Percentiles rank a stretch among this genome's conserved stretches.
Evolutionary conservation across 2,329 filamentous ascomycete species (phyloP).

Genomic region (Tolypocladium inflatum): DNA sequence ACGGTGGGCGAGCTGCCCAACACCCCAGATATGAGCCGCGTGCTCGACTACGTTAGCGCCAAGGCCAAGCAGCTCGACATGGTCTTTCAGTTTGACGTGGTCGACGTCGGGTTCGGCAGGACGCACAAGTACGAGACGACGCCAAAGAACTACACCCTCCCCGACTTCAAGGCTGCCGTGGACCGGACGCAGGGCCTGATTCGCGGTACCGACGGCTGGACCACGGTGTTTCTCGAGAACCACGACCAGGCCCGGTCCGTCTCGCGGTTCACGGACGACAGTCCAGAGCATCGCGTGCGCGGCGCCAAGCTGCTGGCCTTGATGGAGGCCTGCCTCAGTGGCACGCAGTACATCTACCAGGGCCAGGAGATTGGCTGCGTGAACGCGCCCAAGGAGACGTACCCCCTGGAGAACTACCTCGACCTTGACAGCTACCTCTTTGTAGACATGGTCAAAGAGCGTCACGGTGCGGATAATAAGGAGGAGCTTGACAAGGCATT

Average conservation of each 20-base stretch:
- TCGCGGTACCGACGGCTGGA: constrained; percentile 48
- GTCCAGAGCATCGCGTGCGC: constrained; percentile 33
- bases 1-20: constrained; percentile 61
- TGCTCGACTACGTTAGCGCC: constrained; percentile 50
- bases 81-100: constrained; percentile 60
- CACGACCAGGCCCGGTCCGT: constrained; percentile 54
- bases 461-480: constrained; percentile 15
- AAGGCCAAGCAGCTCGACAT: constrained; percentile 53
- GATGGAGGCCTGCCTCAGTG: constrained; percentile 40
- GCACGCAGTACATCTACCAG: constrained; percentile 58
- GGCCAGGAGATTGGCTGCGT: constrained; percentile 58
- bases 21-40: constrained; percentile 47
- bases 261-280: constrained; percentile 42
- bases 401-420: constrained; percentile 46
- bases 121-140: constrained; percentile 43
- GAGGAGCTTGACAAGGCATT: constrained; percentile 25
- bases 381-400: constrained; percentile 48
- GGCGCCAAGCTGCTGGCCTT: constrained; percentile 52
- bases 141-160: constrained; percentile 32
- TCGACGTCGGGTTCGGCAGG: constrained; percentile 47
- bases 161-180: constrained; percentile 37
- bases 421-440: constrained; percentile 39
- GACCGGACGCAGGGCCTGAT: constrained; percentile 41
- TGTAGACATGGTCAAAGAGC: constrained; percentile 19
- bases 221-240: constrained; percentile 55